Conservation (phyloP, 306 rosid genomes). For the Corylus avellana region DNA sequence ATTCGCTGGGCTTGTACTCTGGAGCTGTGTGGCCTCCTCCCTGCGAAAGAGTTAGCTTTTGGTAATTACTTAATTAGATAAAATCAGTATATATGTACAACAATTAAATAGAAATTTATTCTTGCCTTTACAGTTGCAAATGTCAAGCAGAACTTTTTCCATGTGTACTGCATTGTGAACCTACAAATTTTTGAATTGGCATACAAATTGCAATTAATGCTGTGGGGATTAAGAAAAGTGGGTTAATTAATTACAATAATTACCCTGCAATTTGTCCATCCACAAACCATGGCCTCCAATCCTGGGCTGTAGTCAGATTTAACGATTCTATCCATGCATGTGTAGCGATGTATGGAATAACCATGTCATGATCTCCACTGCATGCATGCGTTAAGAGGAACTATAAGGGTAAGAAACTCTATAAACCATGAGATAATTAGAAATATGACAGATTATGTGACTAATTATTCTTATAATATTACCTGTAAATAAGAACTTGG, state of each 20-base stretch:
- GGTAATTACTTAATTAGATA: too few species aligned
- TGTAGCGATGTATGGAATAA: slow-evolving; percentile 37
- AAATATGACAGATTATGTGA: not conserved
- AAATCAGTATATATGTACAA: not conserved
- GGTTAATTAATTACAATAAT: not conserved
- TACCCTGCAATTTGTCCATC: slow-evolving; percentile 50
- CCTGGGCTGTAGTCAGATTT: slow-evolving; percentile 26
- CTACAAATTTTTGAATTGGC: slow-evolving; percentile 7
- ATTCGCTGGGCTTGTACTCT: slow-evolving; percentile 28
- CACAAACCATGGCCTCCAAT: slow-evolving; percentile 50
- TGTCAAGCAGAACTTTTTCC: slow-evolving; percentile 17
- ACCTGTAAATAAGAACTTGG: slow-evolving; percentile 37
- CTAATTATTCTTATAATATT: not conserved
- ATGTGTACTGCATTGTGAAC: slow-evolving; percentile 12
- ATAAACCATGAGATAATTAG: too few species aligned
- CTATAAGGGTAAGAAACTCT: not conserved
- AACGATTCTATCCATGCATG: slow-evolving; percentile 43
- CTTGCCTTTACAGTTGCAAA: slow-evolving; percentile 51
- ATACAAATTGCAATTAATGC: too few species aligned
- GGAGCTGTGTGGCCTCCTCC: slow-evolving; percentile 39
- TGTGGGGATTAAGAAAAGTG: not conserved
- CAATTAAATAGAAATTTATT: not conserved
- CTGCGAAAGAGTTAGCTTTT: not conserved
- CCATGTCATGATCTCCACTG: slow-evolving; percentile 50
- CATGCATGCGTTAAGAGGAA: slow-evolving; percentile 9